A percentile compares a stretch with the other conserved stretches of the same genome.
Evolutionary conservation across 129 eudicot species (phyloP).

Genomic region (Solidago caesia): DNA sequence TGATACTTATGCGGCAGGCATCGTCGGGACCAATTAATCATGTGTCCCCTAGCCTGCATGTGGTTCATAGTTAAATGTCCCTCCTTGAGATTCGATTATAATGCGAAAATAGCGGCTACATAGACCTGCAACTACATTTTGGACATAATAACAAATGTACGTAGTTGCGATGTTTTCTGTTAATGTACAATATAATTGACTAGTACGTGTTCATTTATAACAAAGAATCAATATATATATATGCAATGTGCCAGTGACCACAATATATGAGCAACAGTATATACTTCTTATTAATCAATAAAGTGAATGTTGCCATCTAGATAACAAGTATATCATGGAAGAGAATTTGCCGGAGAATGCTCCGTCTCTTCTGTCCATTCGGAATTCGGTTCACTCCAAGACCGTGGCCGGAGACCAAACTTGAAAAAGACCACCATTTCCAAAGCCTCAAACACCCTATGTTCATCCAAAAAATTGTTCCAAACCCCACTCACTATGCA

Average conservation of each 20-base stretch:
- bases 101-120: too few relatives aligned
- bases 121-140: too few relatives aligned
- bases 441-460: conserved; percentile 66
- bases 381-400: conserved; percentile 76
- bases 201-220: background rate
- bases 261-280: conserved; percentile 8
- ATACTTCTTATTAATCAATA: background rate
- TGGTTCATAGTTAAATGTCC: too few relatives aligned
- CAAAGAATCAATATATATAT: background rate
- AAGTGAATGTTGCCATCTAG: background rate
- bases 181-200: too few relatives aligned
- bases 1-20: too few relatives aligned
- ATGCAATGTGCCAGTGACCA: background rate
- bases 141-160: too few relatives aligned
- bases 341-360: background rate
- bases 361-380: conserved; percentile 58
- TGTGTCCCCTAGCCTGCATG: too few relatives aligned
- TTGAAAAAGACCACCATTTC: conserved; percentile 74
- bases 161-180: too few relatives aligned
- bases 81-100: too few relatives aligned
- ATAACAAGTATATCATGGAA: conserved; percentile 1
- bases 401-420: conserved; percentile 74
- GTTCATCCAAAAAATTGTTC: conserved; percentile 65
- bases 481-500: conserved; percentile 91
- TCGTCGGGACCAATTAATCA: too few relatives aligned